These are phyloP conservation scores for Mediolabrus comicus DNA, from an alignment of 108 stramenopile species.

Conservation along the genomic window DNA sequence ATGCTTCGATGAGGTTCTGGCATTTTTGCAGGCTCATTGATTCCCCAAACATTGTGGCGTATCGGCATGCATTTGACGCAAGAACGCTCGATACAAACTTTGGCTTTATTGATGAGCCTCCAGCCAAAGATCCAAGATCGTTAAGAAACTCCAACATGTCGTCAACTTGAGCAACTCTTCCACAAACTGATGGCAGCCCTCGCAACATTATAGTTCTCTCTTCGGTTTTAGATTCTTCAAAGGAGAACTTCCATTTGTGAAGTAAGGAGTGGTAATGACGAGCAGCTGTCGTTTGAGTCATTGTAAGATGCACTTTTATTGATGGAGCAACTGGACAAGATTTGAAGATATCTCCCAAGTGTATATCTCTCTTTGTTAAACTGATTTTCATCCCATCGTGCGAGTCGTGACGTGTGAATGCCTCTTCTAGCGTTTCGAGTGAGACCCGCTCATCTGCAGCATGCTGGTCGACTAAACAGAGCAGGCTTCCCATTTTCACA, in stretches of 20 bases:
- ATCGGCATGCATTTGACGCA: conserved; percentile 48
- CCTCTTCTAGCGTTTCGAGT: conserved; percentile 39
- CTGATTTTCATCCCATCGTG: conserved; percentile 11
- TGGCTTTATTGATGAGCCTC: conserved; percentile 20
- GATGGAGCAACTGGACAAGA: conserved; percentile 17
- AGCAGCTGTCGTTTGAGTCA: conserved; percentile 16
- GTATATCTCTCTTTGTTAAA: conserved; percentile 28
- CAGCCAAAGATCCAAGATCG: conserved; percentile 19
- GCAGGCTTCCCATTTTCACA: conserved; percentile 34
- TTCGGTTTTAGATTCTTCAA: conserved; percentile 9
- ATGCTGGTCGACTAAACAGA: conserved; percentile 52
- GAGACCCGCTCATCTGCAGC: conserved; percentile 51
- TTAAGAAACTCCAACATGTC: conserved; percentile 42
- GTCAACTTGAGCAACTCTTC: conserved; percentile 20
- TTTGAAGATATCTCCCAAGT: conserved; percentile 21
- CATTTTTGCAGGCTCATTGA: conserved; percentile 7
- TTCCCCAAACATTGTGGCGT: conserved; percentile 57
- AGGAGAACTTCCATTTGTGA: conserved; percentile 39
- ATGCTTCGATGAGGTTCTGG: conserved; percentile 10
- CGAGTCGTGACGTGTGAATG: conserved; percentile 18
- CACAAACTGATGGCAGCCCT: conserved; percentile 38
- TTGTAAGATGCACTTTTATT: conserved; percentile 11
- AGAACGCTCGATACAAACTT: conserved; percentile 38
- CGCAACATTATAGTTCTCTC: conserved; percentile 25
- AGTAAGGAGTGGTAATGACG: conserved; percentile 19